Base-by-base conservation (phyloP, 495 filamentous ascomycete species). In the Coniosporium apollinis region DNA sequence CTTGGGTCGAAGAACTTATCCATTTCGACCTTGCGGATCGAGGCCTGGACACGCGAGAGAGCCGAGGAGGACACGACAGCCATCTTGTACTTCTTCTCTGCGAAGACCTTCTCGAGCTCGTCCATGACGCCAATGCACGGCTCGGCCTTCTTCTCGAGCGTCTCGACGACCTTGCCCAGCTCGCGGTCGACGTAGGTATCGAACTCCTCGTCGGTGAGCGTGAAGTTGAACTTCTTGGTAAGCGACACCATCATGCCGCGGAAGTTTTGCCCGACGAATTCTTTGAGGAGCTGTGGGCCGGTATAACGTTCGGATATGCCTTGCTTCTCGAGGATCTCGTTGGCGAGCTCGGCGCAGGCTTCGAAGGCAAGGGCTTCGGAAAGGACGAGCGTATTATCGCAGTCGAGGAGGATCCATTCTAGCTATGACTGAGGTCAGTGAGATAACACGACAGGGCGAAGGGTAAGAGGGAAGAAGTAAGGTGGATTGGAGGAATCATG, bases 251-350 rank as follows among this genome's bases (percentile, higher is more conserved):
- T 67, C 84, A 93, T 92, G 53, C 83, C 82, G 45, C 85, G 84
- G 70, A 94, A 94, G 67, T 93, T 93, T 55, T 87, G 80, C 47
- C 86, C 86, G 54, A 93, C 86, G 50, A 93, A 94, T 60, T 92
- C 82, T 42, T 65, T 57, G 58, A 93, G 76, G 28, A 94, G 78
- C 51, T 72, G 56, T 8, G 71, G 67, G 44, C 75, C 79, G 19
- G 82, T 87, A 66, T 92, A 93, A 50, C 76, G 77, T 45, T 75
- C 64, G 19, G 69, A 45, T 48, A 77, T 65, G 51, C 67, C 56
- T 47, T 74, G 66, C 48, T 70, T 67, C 44, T 67, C 64, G 46
- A 89, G 68, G 56, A 94, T 82, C 59, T 89, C 74, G 66, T 94
- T 94, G 63, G 82, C 75, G 49, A 94, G 69, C 44, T 89, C 80